Conservation (phyloP, 495 filamentous ascomycete species). For the Xylaria palmicola region DNA sequence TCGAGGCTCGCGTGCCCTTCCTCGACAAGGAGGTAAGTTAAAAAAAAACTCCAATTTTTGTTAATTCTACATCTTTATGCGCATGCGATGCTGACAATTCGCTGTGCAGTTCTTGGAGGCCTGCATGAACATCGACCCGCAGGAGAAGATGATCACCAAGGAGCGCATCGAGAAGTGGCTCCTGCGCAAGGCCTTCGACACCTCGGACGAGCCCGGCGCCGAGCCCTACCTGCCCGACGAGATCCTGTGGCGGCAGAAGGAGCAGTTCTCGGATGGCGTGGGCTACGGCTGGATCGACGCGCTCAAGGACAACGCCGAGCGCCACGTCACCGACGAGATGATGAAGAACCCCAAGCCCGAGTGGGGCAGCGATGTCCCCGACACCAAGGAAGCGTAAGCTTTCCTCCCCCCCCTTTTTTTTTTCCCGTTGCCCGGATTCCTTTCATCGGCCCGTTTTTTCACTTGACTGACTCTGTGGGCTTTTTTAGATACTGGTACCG, state of each 20-base stretch:
- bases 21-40: conserved; percentile 75
- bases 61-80: no score
- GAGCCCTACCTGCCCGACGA: conserved; percentile 87
- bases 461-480: background rate
- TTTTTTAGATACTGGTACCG: conserved; percentile 86
- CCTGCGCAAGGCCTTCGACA: conserved; percentile 95
- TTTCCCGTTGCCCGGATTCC: conserved; percentile 12
- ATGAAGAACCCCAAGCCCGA: conserved; percentile 95
- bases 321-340: conserved; percentile 90
- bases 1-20: conserved; percentile 97
- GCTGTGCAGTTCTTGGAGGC: conserved; percentile 78
- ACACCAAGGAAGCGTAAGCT: conserved; percentile 91
- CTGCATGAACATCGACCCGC: conserved; percentile 87
- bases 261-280: conserved; percentile 98
- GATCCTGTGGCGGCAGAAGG: conserved; percentile 98
- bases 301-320: conserved; percentile 88
- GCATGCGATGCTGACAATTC: conserved; percentile 11
- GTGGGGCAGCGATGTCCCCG: conserved; percentile 87
- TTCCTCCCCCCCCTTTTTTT: background rate
- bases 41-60: no score
- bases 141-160: conserved; percentile 91
- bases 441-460: background rate
- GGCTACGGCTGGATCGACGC: conserved; percentile 99
- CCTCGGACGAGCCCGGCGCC: conserved; percentile 72
- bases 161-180: conserved; percentile 97